Conservation (phyloP, 1,284 basidiomycete genomes). For the Moesziomyces antarcticus region DNA sequence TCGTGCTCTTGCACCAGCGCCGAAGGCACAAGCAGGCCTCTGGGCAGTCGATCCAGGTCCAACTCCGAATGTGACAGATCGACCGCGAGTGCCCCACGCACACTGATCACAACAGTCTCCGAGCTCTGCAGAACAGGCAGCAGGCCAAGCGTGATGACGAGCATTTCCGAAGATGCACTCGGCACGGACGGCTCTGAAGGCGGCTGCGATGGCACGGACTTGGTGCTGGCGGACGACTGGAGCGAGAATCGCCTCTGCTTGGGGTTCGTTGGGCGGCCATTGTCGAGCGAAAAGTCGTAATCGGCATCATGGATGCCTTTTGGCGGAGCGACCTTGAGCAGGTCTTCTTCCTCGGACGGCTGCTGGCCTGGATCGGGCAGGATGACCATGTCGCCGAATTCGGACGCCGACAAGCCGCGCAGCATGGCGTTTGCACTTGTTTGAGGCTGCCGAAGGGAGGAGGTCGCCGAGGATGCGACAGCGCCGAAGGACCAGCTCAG, state of each 20-base stretch:
- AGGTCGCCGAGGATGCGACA: not conserved
- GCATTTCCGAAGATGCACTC: slow-evolving; percentile 3
- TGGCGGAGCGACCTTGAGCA: slow-evolving; percentile 36
- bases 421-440: not conserved
- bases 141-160: slow-evolving; percentile 22
- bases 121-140: slow-evolving; percentile 30
- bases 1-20: slow-evolving; percentile 6
- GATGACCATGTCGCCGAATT: slow-evolving; percentile 25
- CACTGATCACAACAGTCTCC: slow-evolving; percentile 13
- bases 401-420: not conserved
- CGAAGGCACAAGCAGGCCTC: slow-evolving; percentile 10
- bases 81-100: slow-evolving; percentile 11
- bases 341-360: slow-evolving; percentile 30
- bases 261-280: slow-evolving; percentile 5
- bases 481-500: slow-evolving; percentile 22
- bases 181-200: slow-evolving; percentile 17
- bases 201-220: slow-evolving; percentile 7
- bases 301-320: slow-evolving; percentile 32
- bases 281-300: slow-evolving; percentile 45
- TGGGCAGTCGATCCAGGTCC: slow-evolving; percentile 7
- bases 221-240: slow-evolving; percentile 27
- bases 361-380: slow-evolving; percentile 18
- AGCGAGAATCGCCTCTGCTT: slow-evolving; percentile 42
- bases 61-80: not conserved
- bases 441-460: slow-evolving; percentile 5